These are phyloP conservation scores for Tylopilus sp. DNA, from an alignment of 1,284 basidiomycete genomes.

Conservation along the genomic window DNA sequence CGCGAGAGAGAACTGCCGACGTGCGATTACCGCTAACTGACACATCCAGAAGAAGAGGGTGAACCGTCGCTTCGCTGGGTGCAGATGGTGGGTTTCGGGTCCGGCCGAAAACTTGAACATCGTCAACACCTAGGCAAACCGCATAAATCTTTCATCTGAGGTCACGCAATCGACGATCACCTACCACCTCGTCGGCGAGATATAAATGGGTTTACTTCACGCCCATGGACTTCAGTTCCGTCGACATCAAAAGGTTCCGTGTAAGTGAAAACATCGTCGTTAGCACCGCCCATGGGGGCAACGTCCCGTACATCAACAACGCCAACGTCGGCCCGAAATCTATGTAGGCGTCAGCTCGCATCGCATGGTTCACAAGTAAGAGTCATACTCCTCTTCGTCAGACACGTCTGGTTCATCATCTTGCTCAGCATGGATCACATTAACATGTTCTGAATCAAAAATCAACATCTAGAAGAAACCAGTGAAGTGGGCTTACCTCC, in stretches of 20 bases:
- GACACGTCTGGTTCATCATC: conserved; percentile 63
- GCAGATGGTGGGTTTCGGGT: conserved; percentile 46
- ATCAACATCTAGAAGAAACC: conserved; percentile 9
- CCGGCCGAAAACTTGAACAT: conserved; percentile 61
- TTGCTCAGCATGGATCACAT: conserved; percentile 50
- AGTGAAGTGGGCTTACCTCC: conserved; percentile 32
- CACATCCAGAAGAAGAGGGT: conserved; percentile 78
- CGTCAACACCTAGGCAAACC: conserved; percentile 43
- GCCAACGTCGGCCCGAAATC: conserved; percentile 50
- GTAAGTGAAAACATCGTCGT: conserved; percentile 53
- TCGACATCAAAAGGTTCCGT: conserved; percentile 47
- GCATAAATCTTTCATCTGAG: conserved; percentile 3
- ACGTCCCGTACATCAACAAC: conserved; percentile 43
- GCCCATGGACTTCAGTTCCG: conserved; percentile 31
- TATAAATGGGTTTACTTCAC: conserved; percentile 49
- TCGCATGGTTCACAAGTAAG: neutral
- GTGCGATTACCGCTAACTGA: conserved; percentile 44
- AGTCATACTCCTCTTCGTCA: conserved; percentile 65
- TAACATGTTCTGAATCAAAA: conserved; percentile 26
- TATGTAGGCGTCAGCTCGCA: conserved; percentile 27
- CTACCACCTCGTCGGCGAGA: conserved; percentile 52
- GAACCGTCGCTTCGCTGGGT: conserved; percentile 65
- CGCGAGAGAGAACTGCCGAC: conserved; percentile 45
- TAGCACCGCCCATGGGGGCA: conserved; percentile 30
- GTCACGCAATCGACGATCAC: conserved; percentile 16